Percentiles rank a stretch among this genome's conserved stretches.
phyloP scores from a whole-genome alignment of 495 filamentous ascomycete genomes.

The Hypomontagnella submonticulosa region DNA sequence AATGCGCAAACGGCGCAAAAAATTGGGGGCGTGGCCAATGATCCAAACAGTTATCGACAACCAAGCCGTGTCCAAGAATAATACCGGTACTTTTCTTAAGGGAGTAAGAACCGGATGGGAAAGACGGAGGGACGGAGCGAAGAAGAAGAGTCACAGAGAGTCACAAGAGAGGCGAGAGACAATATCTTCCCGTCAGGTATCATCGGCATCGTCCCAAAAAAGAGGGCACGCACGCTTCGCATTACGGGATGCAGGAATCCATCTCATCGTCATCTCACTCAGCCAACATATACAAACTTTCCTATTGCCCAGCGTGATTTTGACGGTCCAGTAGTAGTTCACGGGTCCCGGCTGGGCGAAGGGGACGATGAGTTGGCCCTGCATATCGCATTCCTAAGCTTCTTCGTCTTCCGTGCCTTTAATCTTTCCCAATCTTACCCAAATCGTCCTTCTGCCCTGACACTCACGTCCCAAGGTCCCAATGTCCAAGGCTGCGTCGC shows the following conservation, averaged over 20 bases:
- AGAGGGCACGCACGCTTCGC: slow-evolving; percentile 33
- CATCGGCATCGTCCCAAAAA: slow-evolving; percentile 17
- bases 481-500: slow-evolving; percentile 40
- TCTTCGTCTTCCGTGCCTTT: slow-evolving; percentile 36
- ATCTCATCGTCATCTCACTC: slow-evolving; percentile 44
- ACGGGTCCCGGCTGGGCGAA: slow-evolving; percentile 29
- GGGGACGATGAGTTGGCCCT: slow-evolving; percentile 43
- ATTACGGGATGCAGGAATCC: slow-evolving; percentile 41
- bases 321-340: slow-evolving; percentile 14
- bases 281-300: slow-evolving; percentile 30
- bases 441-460: slow-evolving; percentile 38
- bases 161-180: slow-evolving; percentile 1
- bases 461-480: not conserved
- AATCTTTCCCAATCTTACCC: slow-evolving; percentile 32
- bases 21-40: slow-evolving; percentile 23
- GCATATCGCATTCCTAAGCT: slow-evolving; percentile 43
- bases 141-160: not conserved
- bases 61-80: slow-evolving; percentile 26
- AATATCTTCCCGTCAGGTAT: slow-evolving; percentile 29
- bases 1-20: slow-evolving; percentile 42
- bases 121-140: not conserved
- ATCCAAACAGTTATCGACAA: slow-evolving; percentile 39
- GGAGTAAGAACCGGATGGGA: not conserved
- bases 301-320: slow-evolving; percentile 18
- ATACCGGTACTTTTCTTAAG: slow-evolving; percentile 15